Evolutionary conservation across 2,329 filamentous ascomycete species (phyloP).

Genomic region (Ilyonectria robusta): DNA sequence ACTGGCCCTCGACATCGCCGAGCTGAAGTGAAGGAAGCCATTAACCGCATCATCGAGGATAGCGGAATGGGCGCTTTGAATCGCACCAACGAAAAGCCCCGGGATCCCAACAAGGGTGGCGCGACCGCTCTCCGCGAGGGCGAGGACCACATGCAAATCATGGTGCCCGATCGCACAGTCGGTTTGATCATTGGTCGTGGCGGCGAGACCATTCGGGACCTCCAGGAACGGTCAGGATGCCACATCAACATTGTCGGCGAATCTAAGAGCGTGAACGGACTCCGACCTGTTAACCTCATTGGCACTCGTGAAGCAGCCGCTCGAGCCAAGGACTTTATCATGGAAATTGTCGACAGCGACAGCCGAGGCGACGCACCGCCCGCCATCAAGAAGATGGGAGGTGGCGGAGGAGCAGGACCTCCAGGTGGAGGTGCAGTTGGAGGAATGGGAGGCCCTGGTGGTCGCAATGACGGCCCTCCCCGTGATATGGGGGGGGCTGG

Average conservation of each 20-base stretch:
- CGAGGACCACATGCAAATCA: constrained; percentile 91
- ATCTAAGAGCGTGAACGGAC: constrained; percentile 91
- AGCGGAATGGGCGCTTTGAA: constrained; percentile 68
- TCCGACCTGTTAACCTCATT: constrained; percentile 92
- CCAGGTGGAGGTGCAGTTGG: constrained; percentile 49
- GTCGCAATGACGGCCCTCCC: constrained; percentile 20
- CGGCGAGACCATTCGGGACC: constrained; percentile 91
- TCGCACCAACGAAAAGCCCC: constrained; percentile 59
- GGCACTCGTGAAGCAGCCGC: constrained; percentile 81
- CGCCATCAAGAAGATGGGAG: constrained; percentile 45
- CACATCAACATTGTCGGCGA: constrained; percentile 96
- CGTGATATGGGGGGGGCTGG: constrained; percentile 55
- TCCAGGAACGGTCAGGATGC: constrained; percentile 93
- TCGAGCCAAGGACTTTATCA: constrained; percentile 87
- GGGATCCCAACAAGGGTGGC: constrained; percentile 56
- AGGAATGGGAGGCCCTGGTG: constrained; percentile 55
- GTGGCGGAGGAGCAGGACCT: constrained; percentile 30
- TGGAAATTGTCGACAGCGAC: constrained; percentile 95
- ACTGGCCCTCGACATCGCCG: constrained; percentile 80
- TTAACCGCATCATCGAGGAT: constrained; percentile 90
- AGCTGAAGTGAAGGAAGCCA: constrained; percentile 84
- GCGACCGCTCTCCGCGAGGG: constrained; percentile 75
- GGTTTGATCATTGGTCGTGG: constrained; percentile 94
- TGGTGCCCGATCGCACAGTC: constrained; percentile 94
- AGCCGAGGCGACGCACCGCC: constrained; percentile 70